Percentiles rank a stretch among this genome's conserved stretches.
Evolutionary conservation across 2,329 filamentous ascomycete species (phyloP).

Genomic region (Fusarium sp.): DNA sequence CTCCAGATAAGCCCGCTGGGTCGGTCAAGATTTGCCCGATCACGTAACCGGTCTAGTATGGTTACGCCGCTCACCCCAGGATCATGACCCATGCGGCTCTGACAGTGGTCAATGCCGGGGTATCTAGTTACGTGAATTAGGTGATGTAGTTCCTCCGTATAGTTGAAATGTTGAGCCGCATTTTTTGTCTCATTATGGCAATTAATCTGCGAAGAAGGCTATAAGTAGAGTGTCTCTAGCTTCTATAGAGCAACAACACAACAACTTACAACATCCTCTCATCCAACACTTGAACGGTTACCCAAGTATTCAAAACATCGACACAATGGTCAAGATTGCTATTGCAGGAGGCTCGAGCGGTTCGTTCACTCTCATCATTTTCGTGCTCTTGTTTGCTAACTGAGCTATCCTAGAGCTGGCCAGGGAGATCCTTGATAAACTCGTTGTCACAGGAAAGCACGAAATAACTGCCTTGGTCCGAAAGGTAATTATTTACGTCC

Average conservation of each 20-base stretch:
- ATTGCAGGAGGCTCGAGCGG: slow-evolving; percentile 24
- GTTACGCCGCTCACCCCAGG: neutral
- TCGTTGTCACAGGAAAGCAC: slow-evolving; percentile 31
- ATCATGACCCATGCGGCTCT: neutral
- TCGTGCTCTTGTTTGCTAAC: neutral
- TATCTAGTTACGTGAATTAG: neutral
- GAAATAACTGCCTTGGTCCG: slow-evolving; percentile 26
- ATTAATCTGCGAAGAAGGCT: neutral
- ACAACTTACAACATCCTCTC: neutral
- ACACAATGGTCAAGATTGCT: slow-evolving; percentile 33
- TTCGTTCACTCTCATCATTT: neutral
- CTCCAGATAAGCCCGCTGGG: neutral
- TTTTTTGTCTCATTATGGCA: no score
- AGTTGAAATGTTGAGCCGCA: neutral
- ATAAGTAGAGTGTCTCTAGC: neutral
- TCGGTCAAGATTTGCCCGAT: slow-evolving; percentile 14
- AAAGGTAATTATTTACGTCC: slow-evolving; percentile 1
- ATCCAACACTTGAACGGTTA: neutral
- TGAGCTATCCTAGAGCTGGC: slow-evolving; percentile 25
- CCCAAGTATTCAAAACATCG: neutral
- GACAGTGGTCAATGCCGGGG: neutral
- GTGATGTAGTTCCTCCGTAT: neutral
- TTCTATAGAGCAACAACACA: neutral
- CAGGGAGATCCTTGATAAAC: slow-evolving; percentile 34
- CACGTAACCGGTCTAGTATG: slow-evolving; percentile 18